Percentiles rank a stretch among this genome's conserved stretches.
phyloP scores from a whole-genome alignment of 2,329 filamentous ascomycete species.

The Microdochium paspali region DNA sequence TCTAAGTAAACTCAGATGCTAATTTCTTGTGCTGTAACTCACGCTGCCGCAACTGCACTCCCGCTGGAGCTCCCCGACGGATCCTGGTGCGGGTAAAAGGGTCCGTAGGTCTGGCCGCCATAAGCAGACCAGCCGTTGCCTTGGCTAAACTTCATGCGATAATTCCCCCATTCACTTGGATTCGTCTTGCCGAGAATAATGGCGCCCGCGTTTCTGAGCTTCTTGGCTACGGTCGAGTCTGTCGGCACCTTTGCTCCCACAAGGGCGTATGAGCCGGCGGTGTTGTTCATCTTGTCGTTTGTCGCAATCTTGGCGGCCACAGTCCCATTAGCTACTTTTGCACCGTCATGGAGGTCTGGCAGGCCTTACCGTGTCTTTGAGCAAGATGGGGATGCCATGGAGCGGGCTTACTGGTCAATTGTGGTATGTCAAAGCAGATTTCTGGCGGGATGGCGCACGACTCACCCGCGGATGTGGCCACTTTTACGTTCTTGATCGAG shows the following conservation, averaged over 20 bases:
- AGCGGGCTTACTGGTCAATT: slow-evolving; percentile 29
- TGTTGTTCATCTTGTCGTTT: slow-evolving; percentile 51
- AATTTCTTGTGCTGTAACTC: not conserved
- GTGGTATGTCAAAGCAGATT: not conserved
- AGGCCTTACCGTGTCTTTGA: slow-evolving; percentile 43
- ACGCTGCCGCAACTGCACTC: slow-evolving; percentile 45
- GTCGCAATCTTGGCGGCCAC: slow-evolving; percentile 42
- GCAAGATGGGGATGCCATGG: slow-evolving; percentile 54
- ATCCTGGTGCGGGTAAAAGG: slow-evolving; percentile 53
- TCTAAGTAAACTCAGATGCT: not conserved
- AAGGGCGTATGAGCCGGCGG: slow-evolving; percentile 53
- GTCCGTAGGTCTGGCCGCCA: slow-evolving; percentile 51
- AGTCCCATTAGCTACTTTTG: too few species aligned
- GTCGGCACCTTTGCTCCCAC: slow-evolving; percentile 44
- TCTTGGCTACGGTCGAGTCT: slow-evolving; percentile 50
- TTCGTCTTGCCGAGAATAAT: slow-evolving; percentile 60
- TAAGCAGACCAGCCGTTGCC: slow-evolving; percentile 56
- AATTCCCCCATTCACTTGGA: slow-evolving; percentile 57
- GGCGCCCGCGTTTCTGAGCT: slow-evolving; percentile 50
- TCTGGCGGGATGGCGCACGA: not conserved
- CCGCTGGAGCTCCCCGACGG: slow-evolving; percentile 54
- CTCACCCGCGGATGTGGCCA: slow-evolving; percentile 4
- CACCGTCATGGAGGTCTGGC: not conserved
- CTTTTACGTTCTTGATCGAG: slow-evolving; percentile 20
- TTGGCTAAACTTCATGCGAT: slow-evolving; percentile 39